Evolutionary conservation across 352 stramenopile species (phyloP).

Genomic region (Globisporangium echinulatum): DNA sequence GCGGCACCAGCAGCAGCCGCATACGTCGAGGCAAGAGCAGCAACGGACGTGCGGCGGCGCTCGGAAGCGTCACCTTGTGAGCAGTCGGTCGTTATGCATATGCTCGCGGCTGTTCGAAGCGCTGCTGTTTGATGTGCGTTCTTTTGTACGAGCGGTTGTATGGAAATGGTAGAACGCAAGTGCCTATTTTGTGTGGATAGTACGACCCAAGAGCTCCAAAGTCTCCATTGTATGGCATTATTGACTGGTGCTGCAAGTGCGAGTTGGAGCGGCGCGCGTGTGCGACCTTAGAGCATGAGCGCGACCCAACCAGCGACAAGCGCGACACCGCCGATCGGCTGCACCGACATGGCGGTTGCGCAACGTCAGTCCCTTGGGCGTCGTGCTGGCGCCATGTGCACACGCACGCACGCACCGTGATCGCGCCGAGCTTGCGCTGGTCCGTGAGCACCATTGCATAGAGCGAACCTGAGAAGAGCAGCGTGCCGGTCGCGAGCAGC

Average conservation of each 20-base stretch:
- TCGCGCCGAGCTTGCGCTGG: constrained; percentile 60
- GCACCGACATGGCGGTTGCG: neutral
- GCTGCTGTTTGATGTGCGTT: too few species aligned
- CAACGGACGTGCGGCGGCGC: too few species aligned
- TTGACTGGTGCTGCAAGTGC: neutral
- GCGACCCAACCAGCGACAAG: constrained; percentile 69
- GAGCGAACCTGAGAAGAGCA: constrained; percentile 77
- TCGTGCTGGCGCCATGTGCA: too few species aligned
- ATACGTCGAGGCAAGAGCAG: neutral
- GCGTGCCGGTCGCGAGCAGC: constrained; percentile 49
- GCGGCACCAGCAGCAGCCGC: neutral
- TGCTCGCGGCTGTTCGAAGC: too few species aligned
- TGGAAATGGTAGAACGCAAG: too few species aligned
- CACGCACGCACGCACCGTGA: constrained; percentile 45
- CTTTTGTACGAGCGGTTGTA: too few species aligned
- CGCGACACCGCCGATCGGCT: constrained; percentile 67
- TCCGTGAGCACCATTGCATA: constrained; percentile 75
- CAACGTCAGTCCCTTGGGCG: neutral
- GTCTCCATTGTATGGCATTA: too few species aligned
- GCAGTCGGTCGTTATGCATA: too few species aligned
- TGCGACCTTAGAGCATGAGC: constrained; percentile 37
- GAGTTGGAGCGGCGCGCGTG: too few species aligned
- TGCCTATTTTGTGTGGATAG: too few species aligned
- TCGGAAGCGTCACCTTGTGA: too few species aligned
- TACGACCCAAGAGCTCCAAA: too few species aligned